These are phyloP conservation scores for Clathrospora elynae DNA, from an alignment of 2,329 filamentous ascomycete genomes.

Conservation along the genomic window DNA sequence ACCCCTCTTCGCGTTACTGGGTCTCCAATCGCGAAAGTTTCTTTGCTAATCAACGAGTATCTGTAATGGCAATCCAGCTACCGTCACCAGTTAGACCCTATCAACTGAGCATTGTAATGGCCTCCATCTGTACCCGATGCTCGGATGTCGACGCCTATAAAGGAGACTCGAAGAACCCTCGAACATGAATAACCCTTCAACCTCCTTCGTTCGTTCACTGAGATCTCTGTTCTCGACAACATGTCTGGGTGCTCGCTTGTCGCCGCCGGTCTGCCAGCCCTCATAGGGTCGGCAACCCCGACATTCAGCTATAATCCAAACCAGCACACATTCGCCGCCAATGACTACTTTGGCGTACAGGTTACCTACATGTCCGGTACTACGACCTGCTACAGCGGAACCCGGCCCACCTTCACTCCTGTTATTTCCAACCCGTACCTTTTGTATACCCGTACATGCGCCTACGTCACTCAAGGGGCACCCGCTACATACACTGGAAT, in stretches of 20 bases:
- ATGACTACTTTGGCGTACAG: conserved; percentile 17
- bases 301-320: conserved; percentile 17
- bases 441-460: conserved; percentile 11
- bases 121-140: not conserved
- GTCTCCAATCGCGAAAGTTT: too few species aligned
- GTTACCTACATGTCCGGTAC: conserved; percentile 19
- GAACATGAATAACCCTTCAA: not conserved
- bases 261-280: conserved; percentile 11
- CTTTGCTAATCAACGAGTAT: too few species aligned
- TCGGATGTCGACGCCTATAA: conserved; percentile 5
- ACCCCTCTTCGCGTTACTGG: too few species aligned
- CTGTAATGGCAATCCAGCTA: too few species aligned
- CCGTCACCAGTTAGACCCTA: not conserved
- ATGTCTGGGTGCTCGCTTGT: conserved; percentile 23
- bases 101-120: not conserved
- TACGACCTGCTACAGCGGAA: conserved; percentile 14
- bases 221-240: not conserved
- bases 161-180: not conserved
- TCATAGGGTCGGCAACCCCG: conserved; percentile 10
- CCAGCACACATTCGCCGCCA: not conserved
- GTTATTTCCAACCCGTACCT: conserved; percentile 13
- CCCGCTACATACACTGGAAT: conserved; percentile 9
- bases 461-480: conserved; percentile 1
- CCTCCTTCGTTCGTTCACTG: not conserved
- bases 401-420: conserved; percentile 16